Evolutionary conservation across 1,284 basidiomycete species (phyloP), one percentile per base, ranked within the genome.

Genomic region (Papiliotrema terrestris): DNA sequence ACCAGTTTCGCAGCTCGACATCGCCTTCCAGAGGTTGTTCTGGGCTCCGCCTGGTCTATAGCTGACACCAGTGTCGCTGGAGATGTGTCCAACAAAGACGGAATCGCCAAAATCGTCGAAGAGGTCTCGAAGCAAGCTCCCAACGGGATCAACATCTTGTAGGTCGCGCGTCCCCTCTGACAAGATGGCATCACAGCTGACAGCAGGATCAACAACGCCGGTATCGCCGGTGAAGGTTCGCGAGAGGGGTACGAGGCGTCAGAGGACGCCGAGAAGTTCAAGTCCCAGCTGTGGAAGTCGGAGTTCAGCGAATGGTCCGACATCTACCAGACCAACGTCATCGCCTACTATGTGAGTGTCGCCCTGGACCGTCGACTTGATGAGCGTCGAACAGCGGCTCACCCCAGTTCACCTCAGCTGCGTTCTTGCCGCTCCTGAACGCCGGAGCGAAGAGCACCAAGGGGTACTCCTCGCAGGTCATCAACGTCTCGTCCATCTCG

Each of bases 401-500:
- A 51, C 42, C 32, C 6, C 56, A 67, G 63, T 71, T 71, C 56
- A 60, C 57, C 26, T 57, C 71, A 2, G 55, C 66, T 11, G 68
- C 71, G 1, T 73, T 75, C 61, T 55, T 74, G 13, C 72, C 72
- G 2, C 55, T 75, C 4, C 61, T 75, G 20, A 59, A 54, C 41
- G 61, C 59, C 43, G 69, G 61, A 2, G 71, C 65, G 23, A 58
- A 66, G 38, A 39, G 53, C 8, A 61, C 63, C 32, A 65, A 68
- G 46, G 66, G 63, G 11, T 71, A 69, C 52, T 57, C 67, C 20
- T 65, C 63, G 1, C 66, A 64, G 45, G 62, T 73, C 45, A 69
- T 74, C 62, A 73, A 68, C 55, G 61, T 59, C 22, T 57, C 70
- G 2, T 67, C 65, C 0, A 75, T 75, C 52, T 67, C 65, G 14